A percentile compares a stretch with the other conserved stretches of the same genome.
These are phyloP conservation scores for Terfezia claveryi DNA, from an alignment of 495 filamentous ascomycete genomes.

Conservation along the genomic window DNA sequence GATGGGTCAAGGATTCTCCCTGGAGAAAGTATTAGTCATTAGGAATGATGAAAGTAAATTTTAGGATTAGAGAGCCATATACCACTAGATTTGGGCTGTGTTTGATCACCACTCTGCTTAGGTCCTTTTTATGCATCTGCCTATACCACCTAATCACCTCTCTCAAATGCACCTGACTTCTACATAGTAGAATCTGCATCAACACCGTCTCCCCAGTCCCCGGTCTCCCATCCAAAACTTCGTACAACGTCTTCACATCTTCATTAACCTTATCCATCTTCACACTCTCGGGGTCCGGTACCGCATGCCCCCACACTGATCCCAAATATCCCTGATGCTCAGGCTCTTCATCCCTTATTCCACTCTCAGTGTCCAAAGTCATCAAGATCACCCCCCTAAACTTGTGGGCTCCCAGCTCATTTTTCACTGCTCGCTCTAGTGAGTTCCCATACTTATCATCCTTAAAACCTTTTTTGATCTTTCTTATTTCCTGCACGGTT, in stretches of 20 bases:
- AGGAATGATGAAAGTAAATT: neutral
- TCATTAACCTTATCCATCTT: constrained; percentile 36
- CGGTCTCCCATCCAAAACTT: constrained; percentile 26
- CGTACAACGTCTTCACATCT: constrained; percentile 47
- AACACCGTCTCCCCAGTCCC: constrained; percentile 76
- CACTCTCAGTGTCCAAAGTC: constrained; percentile 45
- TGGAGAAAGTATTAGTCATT: constrained; percentile 20
- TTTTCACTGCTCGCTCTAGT: constrained; percentile 53
- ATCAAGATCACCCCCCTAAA: constrained; percentile 77
- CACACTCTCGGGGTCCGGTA: constrained; percentile 19
- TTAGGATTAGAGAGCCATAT: constrained; percentile 23
- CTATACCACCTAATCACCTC: constrained; percentile 62
- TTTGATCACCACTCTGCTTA: constrained; percentile 64
- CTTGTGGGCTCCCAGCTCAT: constrained; percentile 72
- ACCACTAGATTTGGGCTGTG: constrained; percentile 84
- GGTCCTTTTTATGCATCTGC: constrained; percentile 45
- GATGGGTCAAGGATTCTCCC: constrained; percentile 88
- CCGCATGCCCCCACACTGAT: constrained; percentile 6
- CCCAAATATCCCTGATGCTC: constrained; percentile 21
- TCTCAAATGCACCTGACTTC: constrained; percentile 59
- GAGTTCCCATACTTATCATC: constrained; percentile 82
- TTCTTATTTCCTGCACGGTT: constrained; percentile 61
- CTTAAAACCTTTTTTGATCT: constrained; percentile 78
- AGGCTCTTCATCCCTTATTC: constrained; percentile 48
- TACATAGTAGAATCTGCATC: constrained; percentile 59